phyloP scores from a whole-genome alignment of 148 eudicot species.

The Rhododendron mucronatum region DNA sequence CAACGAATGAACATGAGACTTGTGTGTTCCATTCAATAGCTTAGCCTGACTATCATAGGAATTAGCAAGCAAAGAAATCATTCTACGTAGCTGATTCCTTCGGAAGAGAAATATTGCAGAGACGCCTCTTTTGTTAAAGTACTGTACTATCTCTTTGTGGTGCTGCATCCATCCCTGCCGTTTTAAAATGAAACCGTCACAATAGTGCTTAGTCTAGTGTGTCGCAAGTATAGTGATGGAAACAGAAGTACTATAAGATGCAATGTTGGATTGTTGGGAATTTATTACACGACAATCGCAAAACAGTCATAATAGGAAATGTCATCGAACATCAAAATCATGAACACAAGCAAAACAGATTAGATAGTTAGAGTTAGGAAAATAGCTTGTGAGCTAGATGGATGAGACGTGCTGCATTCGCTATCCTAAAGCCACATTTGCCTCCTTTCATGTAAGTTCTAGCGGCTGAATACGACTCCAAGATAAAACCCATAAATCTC shows the following conservation, averaged over 20 bases:
- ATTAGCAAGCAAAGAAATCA: constrained; percentile 59
- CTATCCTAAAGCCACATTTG: too few relatives aligned
- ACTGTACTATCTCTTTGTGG: constrained; percentile 50
- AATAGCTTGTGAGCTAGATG: too few relatives aligned
- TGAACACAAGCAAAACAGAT: too few relatives aligned
- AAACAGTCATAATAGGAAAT: too few relatives aligned
- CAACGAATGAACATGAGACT: constrained; percentile 70
- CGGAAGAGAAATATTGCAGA: constrained; percentile 56
- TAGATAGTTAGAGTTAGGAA: too few relatives aligned
- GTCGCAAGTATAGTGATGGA: not conserved
- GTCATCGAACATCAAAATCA: too few relatives aligned
- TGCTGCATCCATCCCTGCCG: constrained; percentile 51
- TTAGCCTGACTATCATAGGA: constrained; percentile 48
- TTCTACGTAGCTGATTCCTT: constrained; percentile 58
- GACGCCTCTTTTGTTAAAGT: constrained; percentile 53
- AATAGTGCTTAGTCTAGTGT: not conserved
- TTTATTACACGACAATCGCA: not conserved
- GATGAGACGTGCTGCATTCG: too few relatives aligned
- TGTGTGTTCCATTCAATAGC: constrained; percentile 65
- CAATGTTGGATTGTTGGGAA: not conserved
- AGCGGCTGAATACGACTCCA: too few relatives aligned
- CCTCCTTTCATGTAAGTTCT: too few relatives aligned
- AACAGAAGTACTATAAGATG: not conserved
- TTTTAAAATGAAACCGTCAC: not conserved
- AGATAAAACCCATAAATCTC: too few relatives aligned